These are phyloP conservation scores for Eucalyptus paniculata DNA, from an alignment of 345 rosid species.

Conservation along the genomic window DNA sequence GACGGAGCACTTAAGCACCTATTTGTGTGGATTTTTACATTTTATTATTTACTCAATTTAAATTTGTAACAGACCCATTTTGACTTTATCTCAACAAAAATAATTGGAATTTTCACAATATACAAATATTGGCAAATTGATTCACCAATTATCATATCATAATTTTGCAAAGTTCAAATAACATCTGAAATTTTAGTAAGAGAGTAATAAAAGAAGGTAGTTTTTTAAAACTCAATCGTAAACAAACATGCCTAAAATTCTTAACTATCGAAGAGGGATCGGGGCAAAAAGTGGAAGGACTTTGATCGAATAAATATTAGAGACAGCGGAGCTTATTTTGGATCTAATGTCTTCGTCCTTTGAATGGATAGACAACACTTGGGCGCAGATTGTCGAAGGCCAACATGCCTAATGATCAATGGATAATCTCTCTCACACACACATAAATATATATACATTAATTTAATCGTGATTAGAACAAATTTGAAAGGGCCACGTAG, in stretches of 20 bases:
- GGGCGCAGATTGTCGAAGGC: not conserved
- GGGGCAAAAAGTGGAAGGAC: not conserved
- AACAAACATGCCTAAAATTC: not conserved
- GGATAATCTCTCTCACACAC: not conserved
- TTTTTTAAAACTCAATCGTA: not conserved
- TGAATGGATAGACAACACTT: not conserved
- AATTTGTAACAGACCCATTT: not conserved
- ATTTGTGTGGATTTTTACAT: not conserved
- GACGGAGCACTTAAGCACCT: not conserved
- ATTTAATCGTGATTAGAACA: not conserved
- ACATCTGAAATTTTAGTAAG: not conserved
- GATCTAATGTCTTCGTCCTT: not conserved
- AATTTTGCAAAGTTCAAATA: not conserved
- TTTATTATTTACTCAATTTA: not conserved
- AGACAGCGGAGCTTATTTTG: not conserved
- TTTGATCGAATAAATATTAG: not conserved
- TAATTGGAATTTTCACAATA: not conserved
- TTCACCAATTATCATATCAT: not conserved
- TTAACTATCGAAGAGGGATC: not conserved
- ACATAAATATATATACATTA: not conserved
- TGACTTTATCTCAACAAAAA: not conserved
- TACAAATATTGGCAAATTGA: not conserved
- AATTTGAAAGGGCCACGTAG: not conserved
- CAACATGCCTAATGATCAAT: not conserved
- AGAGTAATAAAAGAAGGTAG: not conserved